Conservation (phyloP, 1,139 yeast genomes). For the Citeromyces siamensis region DNA sequence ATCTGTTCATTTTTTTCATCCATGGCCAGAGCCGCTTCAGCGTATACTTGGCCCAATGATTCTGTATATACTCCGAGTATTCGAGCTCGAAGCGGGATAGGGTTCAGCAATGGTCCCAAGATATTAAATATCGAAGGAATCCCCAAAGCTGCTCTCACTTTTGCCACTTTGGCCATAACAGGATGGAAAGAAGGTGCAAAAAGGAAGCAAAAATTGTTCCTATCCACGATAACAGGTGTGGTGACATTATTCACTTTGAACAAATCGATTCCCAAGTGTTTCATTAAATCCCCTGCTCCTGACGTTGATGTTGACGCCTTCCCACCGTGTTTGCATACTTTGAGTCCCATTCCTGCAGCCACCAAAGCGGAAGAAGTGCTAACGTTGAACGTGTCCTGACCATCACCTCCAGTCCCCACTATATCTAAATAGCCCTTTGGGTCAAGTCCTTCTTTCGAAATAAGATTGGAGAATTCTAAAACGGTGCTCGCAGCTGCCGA, state of each 20-base stretch:
- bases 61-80: constrained; percentile 84
- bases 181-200: constrained; percentile 94
- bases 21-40: constrained; percentile 59
- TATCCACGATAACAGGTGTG: constrained; percentile 47
- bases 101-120: constrained; percentile 86
- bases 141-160: constrained; percentile 64
- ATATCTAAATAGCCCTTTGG: constrained; percentile 62
- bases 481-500: constrained; percentile 77
- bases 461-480: constrained; percentile 44
- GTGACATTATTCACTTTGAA: constrained; percentile 52
- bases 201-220: constrained; percentile 56
- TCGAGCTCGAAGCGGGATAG: constrained; percentile 73
- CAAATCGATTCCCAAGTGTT: constrained; percentile 66
- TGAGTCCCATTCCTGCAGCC: constrained; percentile 81
- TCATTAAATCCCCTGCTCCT: constrained; percentile 86
- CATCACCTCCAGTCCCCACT: constrained; percentile 98
- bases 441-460: constrained; percentile 28
- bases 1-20: constrained; percentile 32
- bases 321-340: constrained; percentile 90
- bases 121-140: constrained; percentile 91
- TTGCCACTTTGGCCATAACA: constrained; percentile 81
- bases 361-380: constrained; percentile 92
- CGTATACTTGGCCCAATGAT: constrained; percentile 69
- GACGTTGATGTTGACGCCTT: constrained; percentile 89
- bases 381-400: constrained; percentile 92